A percentile compares a stretch with the other conserved stretches of the same genome.
Evolutionary conservation across 768 basidiomycete species (phyloP).

Genomic region (Dentipellis sp.): DNA sequence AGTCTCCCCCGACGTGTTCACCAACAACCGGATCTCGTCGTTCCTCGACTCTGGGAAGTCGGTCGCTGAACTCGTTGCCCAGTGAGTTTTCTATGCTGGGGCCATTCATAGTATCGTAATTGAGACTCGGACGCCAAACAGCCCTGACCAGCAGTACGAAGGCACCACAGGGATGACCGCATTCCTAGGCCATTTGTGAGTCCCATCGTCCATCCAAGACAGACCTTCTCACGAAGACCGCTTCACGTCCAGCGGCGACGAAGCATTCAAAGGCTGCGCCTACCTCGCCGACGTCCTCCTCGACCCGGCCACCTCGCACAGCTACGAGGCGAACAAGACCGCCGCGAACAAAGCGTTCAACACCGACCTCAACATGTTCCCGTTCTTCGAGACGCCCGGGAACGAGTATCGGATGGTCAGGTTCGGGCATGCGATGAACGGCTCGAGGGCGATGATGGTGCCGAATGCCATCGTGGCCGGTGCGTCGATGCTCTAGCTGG

Average conservation of each 20-base stretch:
- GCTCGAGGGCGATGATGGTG: conserved; percentile 8
- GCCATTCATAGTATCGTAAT: neutral
- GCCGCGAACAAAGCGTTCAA: conserved; percentile 21
- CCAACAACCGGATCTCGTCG: conserved; percentile 29
- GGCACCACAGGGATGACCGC: conserved; percentile 8
- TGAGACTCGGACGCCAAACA: neutral
- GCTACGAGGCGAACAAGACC: conserved; percentile 18
- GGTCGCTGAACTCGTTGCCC: conserved; percentile 12
- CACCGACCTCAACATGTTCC: conserved; percentile 18
- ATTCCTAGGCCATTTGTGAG: conserved; percentile 4
- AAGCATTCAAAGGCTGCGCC: conserved; percentile 22
- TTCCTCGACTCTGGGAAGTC: conserved; percentile 24
- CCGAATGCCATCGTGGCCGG: neutral
- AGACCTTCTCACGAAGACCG: neutral
- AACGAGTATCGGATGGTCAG: conserved; percentile 17
- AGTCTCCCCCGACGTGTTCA: conserved; percentile 27
- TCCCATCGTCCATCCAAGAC: neutral
- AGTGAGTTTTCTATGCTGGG: neutral
- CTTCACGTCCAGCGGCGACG: conserved; percentile 15
- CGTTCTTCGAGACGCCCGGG: conserved; percentile 15
- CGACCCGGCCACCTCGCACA: conserved; percentile 19
- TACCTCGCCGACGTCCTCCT: conserved; percentile 24
- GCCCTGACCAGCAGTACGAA: conserved; percentile 1
- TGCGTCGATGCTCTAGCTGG: neutral
- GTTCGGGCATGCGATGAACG: conserved; percentile 25